phyloP scores from a whole-genome alignment of 768 basidiomycete species.

The Pulveroboletus frians region DNA sequence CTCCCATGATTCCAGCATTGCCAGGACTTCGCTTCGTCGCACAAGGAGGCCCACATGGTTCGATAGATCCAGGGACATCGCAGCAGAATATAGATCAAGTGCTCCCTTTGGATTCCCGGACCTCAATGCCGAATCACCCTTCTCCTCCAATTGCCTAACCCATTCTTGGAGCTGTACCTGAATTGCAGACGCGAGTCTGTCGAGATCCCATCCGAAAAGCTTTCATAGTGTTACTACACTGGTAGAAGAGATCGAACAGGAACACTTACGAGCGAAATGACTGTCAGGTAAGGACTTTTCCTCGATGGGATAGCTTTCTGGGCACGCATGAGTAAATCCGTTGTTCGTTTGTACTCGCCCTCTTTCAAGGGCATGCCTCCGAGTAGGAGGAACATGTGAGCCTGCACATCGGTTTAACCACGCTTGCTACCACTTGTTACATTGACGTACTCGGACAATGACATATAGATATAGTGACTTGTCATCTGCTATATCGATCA shows the following conservation, averaged over 20 bases:
- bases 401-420: not conserved
- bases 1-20: not conserved
- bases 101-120: not conserved
- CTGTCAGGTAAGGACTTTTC: not conserved
- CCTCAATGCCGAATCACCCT: not conserved
- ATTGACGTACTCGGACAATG: slow-evolving; percentile 2
- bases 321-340: not conserved
- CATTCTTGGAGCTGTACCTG: not conserved
- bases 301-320: not conserved
- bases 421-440: rapidly evolving
- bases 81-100: slow-evolving; percentile 1
- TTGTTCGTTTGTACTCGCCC: not conserved
- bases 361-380: not conserved
- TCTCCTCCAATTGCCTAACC: not conserved
- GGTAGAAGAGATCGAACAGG: rapidly evolving
- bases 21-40: slow-evolving; percentile 3
- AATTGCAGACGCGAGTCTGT: not conserved
- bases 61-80: not conserved
- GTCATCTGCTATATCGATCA: not conserved
- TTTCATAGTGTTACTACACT: not conserved
- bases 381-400: slow-evolving; percentile 1
- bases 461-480: not conserved
- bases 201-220: slow-evolving; percentile 16
- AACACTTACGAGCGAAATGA: slow-evolving; percentile 8
- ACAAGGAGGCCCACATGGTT: not conserved